These are phyloP conservation scores for Eremochloa ophiuroides DNA, from an alignment of 176 grass and related monocot species.

Conservation along the genomic window DNA sequence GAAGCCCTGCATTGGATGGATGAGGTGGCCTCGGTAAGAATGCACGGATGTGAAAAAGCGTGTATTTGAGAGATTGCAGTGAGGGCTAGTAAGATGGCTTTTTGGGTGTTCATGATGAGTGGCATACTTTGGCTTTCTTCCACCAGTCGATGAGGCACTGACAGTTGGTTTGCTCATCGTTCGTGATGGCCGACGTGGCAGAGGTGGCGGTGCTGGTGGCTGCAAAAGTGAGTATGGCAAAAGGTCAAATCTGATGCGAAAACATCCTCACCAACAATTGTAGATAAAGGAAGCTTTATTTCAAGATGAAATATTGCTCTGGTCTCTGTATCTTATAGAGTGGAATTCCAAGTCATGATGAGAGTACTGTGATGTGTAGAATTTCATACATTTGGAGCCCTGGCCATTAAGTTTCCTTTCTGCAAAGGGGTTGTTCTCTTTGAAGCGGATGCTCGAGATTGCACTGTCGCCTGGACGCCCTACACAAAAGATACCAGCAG, in stretches of 20 bases:
- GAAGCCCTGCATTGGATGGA: constrained; percentile 27
- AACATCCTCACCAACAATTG: neutral
- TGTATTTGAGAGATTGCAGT: neutral
- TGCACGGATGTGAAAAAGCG: neutral
- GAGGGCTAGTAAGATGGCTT: neutral
- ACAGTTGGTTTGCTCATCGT: constrained; percentile 35
- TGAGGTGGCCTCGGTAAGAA: neutral
- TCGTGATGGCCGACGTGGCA: constrained; percentile 18
- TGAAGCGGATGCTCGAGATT: constrained; percentile 30
- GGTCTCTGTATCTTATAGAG: neutral
- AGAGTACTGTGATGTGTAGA: constrained; percentile 2
- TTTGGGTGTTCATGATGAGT: constrained; percentile 21
- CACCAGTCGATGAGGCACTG: constrained; percentile 26
- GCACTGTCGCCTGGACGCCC: constrained; percentile 36
- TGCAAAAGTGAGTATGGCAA: constrained; percentile 19
- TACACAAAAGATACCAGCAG: constrained; percentile 28
- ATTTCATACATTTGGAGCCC: constrained; percentile 49
- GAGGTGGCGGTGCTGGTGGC: constrained; percentile 43
- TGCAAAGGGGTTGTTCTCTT: constrained; percentile 45
- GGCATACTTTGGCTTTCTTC: constrained; percentile 71
- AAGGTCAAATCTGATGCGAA: constrained; percentile 32
- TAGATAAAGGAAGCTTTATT: neutral
- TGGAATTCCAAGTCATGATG: neutral
- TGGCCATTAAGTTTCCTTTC: constrained; percentile 26
- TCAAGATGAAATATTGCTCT: neutral